A percentile compares a stretch with the other conserved stretches of the same genome.
Evolutionary conservation across 129 eudicot species (phyloP).

Genomic region (Flaveria bidentis): DNA sequence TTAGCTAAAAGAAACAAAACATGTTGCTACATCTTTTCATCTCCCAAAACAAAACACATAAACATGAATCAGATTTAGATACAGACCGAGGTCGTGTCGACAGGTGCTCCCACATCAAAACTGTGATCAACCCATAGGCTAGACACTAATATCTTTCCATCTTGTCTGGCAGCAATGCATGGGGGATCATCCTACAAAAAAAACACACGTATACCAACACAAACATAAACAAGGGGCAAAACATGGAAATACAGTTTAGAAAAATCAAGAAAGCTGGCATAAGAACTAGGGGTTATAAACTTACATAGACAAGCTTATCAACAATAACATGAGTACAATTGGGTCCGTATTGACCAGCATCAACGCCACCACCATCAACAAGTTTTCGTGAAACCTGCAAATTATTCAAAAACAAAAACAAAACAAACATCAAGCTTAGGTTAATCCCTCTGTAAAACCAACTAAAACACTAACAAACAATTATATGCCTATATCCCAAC

Average conservation of each 20-base stretch:
- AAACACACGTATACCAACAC: not conserved
- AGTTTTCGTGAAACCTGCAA: constrained; percentile 65
- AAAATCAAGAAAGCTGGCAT: not conserved
- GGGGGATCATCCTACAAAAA: constrained; percentile 74
- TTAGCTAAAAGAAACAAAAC: not conserved
- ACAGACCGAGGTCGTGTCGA: constrained; percentile 56
- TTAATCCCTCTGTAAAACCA: too few species aligned
- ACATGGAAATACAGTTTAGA: constrained; percentile 11
- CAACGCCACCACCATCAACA: constrained; percentile 68
- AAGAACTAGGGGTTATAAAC: not conserved
- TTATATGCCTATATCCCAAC: not conserved
- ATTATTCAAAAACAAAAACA: not conserved
- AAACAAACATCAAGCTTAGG: not conserved
- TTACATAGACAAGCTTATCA: constrained; percentile 62
- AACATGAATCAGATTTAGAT: not conserved
- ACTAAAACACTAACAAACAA: not conserved
- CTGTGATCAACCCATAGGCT: constrained; percentile 76
- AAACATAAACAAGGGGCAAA: not conserved
- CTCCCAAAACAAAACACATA: not conserved
- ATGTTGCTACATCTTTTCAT: not conserved
- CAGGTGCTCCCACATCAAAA: constrained; percentile 56
- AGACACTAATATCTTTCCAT: constrained; percentile 65
- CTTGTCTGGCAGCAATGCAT: constrained; percentile 72
- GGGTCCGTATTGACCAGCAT: constrained; percentile 60
- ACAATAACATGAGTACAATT: constrained; percentile 84